Base-by-base conservation (phyloP, 2,329 filamentous ascomycete genomes). In the Cladophialophora bantiana region DNA sequence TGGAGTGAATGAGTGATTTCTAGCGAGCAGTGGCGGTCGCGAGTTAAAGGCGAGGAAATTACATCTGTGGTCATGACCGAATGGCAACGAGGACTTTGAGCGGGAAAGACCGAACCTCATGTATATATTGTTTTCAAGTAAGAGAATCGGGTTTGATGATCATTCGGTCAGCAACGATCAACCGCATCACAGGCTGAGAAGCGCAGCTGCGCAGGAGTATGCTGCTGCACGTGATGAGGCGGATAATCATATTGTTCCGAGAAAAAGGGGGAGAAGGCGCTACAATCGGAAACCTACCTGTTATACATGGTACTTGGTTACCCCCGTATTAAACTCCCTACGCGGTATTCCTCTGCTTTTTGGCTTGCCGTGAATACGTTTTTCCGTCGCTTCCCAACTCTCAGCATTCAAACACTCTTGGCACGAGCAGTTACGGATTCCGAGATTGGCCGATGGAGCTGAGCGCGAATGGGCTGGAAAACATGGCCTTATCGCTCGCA, bases 1-100 rank as follows among this genome's bases (percentile, higher is more conserved):
- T 70, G 53, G 67, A 69, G 13, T 70, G 55, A 56, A 38, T 12
- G 6, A 35, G 15, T 15, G n/a, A 34, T 57, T 7, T 42, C 52
- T 55, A 20, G 45, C 26, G 26, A 12, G 4, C 45, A 26, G 18
- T 26, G 7, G 45, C 18, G 26, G 18, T n/a, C 2, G 18, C 13
- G 4, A n/a, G 40, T 42, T n/a, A 13, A n/a, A 18, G 40, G 15
- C 40, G 40, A 10, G 20, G 15, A 9, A 50, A 10, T 26, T 26
- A 10, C 18, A 2, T 50, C 45, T 42, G 40, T 12, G 18, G 26
- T 26, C 9, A 26, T 12, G 18, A 18, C 18, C 3, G 6, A 20
- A 50, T 50, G 45, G 45, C 18, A 50, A 50, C 18, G 12, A 13
- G 45, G 18, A 7, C 7, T 4, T 26, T 9, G 45, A 50, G 18